Evolutionary conservation across 2,329 filamentous ascomycete species (phyloP).

Genomic region (Thermothelomyces thermophilus): DNA sequence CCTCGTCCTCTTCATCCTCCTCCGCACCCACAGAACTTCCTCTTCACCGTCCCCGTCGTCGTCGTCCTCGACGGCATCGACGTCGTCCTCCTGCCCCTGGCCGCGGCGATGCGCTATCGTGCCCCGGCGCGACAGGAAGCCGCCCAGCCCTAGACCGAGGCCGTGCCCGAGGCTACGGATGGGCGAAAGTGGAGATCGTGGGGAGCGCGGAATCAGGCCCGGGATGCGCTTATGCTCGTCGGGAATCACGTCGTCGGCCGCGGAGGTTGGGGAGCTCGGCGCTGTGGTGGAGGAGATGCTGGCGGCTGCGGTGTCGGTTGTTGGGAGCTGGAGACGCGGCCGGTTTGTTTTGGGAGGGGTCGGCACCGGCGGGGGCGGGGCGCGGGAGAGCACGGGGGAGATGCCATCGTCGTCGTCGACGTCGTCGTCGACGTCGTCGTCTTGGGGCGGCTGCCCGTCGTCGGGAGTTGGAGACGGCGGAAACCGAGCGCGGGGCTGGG

Average conservation of each 20-base stretch:
- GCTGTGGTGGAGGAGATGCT: background rate
- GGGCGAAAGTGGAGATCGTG: slow-evolving; percentile 19
- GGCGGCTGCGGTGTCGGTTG: background rate
- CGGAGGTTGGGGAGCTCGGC: background rate
- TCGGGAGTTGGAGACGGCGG: background rate
- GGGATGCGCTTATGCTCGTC: slow-evolving; percentile 20
- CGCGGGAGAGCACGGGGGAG: slow-evolving; percentile 22
- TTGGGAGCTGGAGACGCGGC: background rate
- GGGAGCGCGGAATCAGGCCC: slow-evolving; percentile 15
- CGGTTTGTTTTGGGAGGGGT: background rate
- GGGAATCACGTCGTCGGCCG: slow-evolving; percentile 13
- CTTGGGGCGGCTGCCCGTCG: slow-evolving; percentile 7
- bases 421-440: slow-evolving; percentile 3
- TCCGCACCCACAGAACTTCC: background rate
- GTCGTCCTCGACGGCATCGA: no score
- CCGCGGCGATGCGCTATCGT: no score
- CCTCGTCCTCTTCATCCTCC: background rate
- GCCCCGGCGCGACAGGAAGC: background rate
- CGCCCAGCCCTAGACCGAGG: background rate
- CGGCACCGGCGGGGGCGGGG: background rate
- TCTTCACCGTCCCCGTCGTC: background rate
- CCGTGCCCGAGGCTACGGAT: slow-evolving; percentile 1
- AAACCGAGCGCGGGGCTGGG: background rate
- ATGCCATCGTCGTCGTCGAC: slow-evolving; percentile 12
- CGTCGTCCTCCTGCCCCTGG: no score